Percentiles rank a stretch among this genome's conserved stretches.
Conservation (phyloP, 176 grass and related monocot genomes). For the Areca catechu region DNA sequence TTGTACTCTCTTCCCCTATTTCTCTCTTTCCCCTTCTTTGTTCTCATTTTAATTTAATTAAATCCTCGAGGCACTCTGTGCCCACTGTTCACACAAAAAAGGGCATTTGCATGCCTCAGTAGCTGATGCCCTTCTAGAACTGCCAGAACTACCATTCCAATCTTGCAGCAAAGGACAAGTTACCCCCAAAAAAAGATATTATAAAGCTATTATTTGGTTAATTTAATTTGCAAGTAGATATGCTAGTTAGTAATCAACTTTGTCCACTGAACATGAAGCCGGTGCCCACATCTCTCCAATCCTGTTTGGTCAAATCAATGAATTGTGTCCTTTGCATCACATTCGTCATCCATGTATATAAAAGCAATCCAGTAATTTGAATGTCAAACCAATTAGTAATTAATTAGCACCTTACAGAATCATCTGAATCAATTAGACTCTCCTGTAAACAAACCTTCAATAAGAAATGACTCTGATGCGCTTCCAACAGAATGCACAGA, state of each 20-base stretch:
- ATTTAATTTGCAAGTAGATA: no score
- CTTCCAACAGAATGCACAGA: neutral
- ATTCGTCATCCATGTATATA: constrained; percentile 96
- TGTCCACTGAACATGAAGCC: constrained; percentile 83
- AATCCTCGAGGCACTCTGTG: no score
- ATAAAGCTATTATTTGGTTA: no score
- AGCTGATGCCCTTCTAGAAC: constrained; percentile 57
- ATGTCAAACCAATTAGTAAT: constrained; percentile 12
- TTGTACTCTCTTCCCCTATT: no score
- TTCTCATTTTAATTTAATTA: no score
- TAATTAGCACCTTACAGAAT: constrained; percentile 15
- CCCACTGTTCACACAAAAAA: no score
- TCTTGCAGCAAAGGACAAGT: constrained; percentile 40
- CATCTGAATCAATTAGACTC: constrained; percentile 3
- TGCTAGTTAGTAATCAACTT: constrained; percentile 19
- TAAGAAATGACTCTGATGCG: neutral
- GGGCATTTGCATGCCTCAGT: constrained; percentile 51
- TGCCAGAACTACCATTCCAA: constrained; percentile 46
- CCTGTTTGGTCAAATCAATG: constrained; percentile 60
- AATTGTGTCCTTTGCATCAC: constrained; percentile 84
- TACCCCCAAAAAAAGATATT: no score
- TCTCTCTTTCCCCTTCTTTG: no score
- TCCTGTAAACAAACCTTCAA: neutral
- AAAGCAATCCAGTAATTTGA: constrained; percentile 72
- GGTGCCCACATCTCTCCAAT: constrained; percentile 77